Evolutionary conservation across 768 basidiomycete genomes (phyloP).

Genomic region (Mycena latifolia): DNA sequence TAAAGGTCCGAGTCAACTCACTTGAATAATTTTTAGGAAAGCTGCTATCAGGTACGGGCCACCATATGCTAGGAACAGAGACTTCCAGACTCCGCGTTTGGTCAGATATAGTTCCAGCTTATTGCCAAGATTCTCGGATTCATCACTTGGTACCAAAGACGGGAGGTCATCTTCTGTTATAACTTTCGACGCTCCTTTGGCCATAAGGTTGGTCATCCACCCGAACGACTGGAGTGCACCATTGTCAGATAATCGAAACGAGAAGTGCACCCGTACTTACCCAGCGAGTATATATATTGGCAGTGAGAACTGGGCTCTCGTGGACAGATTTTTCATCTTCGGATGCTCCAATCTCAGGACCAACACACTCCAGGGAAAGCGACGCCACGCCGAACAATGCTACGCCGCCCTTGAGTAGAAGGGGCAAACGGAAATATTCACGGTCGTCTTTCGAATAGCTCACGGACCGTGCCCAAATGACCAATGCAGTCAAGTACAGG

Average conservation of each 20-base stretch:
- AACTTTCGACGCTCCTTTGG: conserved; percentile 70
- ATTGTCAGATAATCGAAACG: conserved; percentile 9
- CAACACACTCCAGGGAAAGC: conserved; percentile 76
- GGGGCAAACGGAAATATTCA: conserved; percentile 45
- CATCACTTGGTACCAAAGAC: conserved; percentile 73
- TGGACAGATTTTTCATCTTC: conserved; percentile 50
- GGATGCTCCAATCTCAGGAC: conserved; percentile 64
- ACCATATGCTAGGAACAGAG: conserved; percentile 85
- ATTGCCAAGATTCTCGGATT: conserved; percentile 75
- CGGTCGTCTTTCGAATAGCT: conserved; percentile 40
- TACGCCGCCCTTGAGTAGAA: conserved; percentile 59
- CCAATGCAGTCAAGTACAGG: conserved; percentile 60
- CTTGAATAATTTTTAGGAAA: conserved; percentile 77
- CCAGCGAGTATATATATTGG: conserved; percentile 87
- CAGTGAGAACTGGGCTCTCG: conserved; percentile 80
- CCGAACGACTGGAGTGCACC: conserved; percentile 68
- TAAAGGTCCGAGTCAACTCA: neutral
- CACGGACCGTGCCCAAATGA: conserved; percentile 73
- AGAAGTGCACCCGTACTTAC: conserved; percentile 42
- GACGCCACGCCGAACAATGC: conserved; percentile 62
- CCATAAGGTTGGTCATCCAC: conserved; percentile 89
- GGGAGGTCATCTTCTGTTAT: conserved; percentile 93
- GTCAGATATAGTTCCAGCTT: conserved; percentile 70
- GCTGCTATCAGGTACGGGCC: conserved; percentile 75
- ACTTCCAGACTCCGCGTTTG: conserved; percentile 79